phyloP scores from a whole-genome alignment of 2,329 filamentous ascomycete genomes.

The Fusarium sp. region DNA sequence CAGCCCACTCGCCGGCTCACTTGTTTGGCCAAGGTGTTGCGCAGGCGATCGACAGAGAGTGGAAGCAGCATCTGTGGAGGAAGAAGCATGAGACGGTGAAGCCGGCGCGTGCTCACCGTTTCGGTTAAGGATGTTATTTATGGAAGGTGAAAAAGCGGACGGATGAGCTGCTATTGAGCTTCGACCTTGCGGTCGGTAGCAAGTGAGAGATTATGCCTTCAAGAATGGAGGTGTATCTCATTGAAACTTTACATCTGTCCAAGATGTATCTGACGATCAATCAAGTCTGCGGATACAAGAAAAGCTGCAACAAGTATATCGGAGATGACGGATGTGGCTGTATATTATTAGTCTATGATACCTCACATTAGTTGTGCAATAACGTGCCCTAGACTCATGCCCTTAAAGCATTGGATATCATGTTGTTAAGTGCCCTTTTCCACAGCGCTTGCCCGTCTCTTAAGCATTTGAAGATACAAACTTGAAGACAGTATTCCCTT shows the following conservation, averaged over 20 bases:
- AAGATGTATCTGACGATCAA: not conserved
- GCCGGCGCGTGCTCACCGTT: not conserved
- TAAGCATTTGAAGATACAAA: too few species aligned
- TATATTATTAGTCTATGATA: not conserved
- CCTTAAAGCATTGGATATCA: too few species aligned
- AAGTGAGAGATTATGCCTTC: not conserved
- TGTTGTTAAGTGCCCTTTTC: too few species aligned
- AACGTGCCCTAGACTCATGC: too few species aligned
- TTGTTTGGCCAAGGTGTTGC: slow-evolving; percentile 40
- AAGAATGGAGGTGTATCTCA: not conserved
- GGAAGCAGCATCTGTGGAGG: slow-evolving; percentile 21
- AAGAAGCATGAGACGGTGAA: not conserved
- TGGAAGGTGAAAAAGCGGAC: not conserved
- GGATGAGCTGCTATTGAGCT: not conserved
- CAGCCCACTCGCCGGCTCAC: slow-evolving; percentile 36
- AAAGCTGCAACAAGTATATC: not conserved
- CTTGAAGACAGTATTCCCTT: too few species aligned
- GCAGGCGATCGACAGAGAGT: slow-evolving; percentile 29
- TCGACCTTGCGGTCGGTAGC: not conserved
- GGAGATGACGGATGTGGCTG: not conserved
- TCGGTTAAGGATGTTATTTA: not conserved
- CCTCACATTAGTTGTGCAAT: too few species aligned
- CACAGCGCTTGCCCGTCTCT: too few species aligned
- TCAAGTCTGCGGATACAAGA: not conserved
- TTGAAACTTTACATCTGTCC: not conserved